phyloP scores from a whole-genome alignment of 2,329 filamentous ascomycete genomes.

The Neonectria coccinea region DNA sequence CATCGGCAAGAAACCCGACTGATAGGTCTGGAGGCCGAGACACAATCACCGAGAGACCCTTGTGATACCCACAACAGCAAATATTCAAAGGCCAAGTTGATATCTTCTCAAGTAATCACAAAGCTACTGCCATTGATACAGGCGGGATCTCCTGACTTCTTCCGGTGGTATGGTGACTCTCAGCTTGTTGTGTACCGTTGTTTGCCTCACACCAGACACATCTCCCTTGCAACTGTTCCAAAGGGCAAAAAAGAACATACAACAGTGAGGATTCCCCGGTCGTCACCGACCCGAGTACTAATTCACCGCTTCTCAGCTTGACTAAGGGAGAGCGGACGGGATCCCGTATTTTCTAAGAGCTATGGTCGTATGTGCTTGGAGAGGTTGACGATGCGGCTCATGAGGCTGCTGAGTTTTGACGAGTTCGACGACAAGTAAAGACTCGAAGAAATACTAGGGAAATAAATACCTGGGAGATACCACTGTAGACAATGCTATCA shows the following conservation, averaged over 20 bases:
- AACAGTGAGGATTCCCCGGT: too few species aligned
- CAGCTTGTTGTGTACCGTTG: too few species aligned
- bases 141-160: not conserved
- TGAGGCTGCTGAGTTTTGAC: too few species aligned
- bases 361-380: not conserved
- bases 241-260: too few species aligned
- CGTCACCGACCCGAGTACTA: too few species aligned
- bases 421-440: too few species aligned
- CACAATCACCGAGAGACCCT: not conserved
- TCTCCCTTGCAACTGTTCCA: too few species aligned
- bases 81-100: not conserved
- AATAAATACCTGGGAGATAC: too few species aligned
- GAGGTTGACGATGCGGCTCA: not conserved
- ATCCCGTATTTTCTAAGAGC: not conserved
- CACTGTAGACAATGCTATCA: too few species aligned
- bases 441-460: too few species aligned
- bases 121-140: not conserved
- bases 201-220: not conserved
- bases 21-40: constrained; percentile 23
- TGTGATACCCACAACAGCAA: not conserved
- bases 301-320: constrained; percentile 7
- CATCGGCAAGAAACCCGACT: constrained; percentile 33
- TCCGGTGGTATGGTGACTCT: too few species aligned
- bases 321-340: not conserved
- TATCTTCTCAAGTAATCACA: not conserved